Percentiles rank a stretch among this genome's conserved stretches.
These are phyloP conservation scores for Meredithiella fracta DNA, from an alignment of 2,329 filamentous ascomycete species.

Conservation along the genomic window DNA sequence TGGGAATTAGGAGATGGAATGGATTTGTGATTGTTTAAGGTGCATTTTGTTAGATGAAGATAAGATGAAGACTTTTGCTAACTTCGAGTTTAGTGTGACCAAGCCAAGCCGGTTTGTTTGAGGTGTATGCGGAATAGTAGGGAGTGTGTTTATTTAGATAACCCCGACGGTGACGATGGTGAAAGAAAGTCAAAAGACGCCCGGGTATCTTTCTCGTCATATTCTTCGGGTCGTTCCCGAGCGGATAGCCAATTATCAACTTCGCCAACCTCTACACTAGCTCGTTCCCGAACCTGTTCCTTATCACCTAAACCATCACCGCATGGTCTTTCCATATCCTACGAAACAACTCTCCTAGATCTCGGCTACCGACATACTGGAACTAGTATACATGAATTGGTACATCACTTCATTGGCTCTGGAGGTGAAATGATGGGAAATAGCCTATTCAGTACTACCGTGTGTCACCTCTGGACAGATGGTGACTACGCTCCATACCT, in stretches of 20 bases:
- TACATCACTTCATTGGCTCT: constrained; percentile 10
- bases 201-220: neutral
- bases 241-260: neutral
- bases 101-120: constrained; percentile 16
- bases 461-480: constrained; percentile 10
- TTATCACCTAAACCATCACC: neutral
- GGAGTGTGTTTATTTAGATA: constrained; percentile 13
- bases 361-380: constrained; percentile 7
- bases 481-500: constrained; percentile 15
- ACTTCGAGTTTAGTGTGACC: constrained; percentile 15
- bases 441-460: constrained; percentile 14
- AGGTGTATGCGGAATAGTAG: constrained; percentile 16
- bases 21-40: no score
- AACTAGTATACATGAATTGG: constrained; percentile 11
- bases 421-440: constrained; percentile 15
- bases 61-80: no score
- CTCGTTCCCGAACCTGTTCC: neutral
- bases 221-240: neutral
- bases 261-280: neutral
- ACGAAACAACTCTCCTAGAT: constrained; percentile 6
- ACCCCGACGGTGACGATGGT: neutral
- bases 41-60: no score
- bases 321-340: constrained; percentile 9
- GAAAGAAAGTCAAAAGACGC: neutral
- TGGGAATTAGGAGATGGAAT: neutral